Evolutionary conservation across 2,329 filamentous ascomycete species (phyloP).

Genomic region (Sclerotinia sclerotiorum): DNA sequence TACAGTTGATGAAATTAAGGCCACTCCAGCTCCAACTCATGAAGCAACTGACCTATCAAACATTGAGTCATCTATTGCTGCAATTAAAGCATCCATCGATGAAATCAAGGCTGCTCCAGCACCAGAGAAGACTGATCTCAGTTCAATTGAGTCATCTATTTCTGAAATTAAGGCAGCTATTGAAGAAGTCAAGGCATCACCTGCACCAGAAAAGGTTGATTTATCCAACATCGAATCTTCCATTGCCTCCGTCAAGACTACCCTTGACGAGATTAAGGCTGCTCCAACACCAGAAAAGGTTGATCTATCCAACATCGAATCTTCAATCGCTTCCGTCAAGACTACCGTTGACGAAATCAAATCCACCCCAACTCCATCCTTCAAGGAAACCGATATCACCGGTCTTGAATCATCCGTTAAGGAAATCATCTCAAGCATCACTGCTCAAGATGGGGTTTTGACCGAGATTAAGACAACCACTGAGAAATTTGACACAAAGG

Average conservation of each 20-base stretch:
- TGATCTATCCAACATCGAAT: conserved; percentile 27
- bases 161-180: conserved; percentile 28
- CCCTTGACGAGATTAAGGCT: conserved; percentile 25
- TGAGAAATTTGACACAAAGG: conserved; percentile 27
- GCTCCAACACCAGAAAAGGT: conserved; percentile 26
- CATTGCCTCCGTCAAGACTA: conserved; percentile 26
- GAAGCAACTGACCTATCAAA: no score
- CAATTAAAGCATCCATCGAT: conserved; percentile 26
- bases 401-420: conserved; percentile 26
- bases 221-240: conserved; percentile 26
- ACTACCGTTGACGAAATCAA: conserved; percentile 27
- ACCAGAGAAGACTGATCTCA: conserved; percentile 28
- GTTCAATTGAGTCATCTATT: conserved; percentile 27
- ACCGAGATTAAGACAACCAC: conserved; percentile 35
- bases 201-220: conserved; percentile 28
- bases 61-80: conserved; percentile 26
- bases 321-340: conserved; percentile 27
- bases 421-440: conserved; percentile 25
- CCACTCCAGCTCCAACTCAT: conserved; percentile 20
- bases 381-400: conserved; percentile 28
- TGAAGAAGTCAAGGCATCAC: conserved; percentile 23
- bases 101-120: conserved; percentile 23
- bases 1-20: conserved; percentile 20
- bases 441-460: conserved; percentile 18
- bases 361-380: conserved; percentile 23